Percentiles rank a stretch among this genome's conserved stretches.
phyloP scores from a whole-genome alignment of 176 grass and related monocot species.

The barley (Hordeum vulgare) region MorexV3_pseudomolecules_assembly NC_058522.1:36657749-36658248 shows the following conservation, averaged over 20 bases:
- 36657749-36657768: no score
- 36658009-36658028: not conserved
- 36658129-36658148: slow-evolving; percentile 21
- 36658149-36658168: not conserved
- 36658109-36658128: slow-evolving; percentile 2
- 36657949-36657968: not conserved
- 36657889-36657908: no score
- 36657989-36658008: not conserved
- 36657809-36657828: not conserved
- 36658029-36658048: not conserved
- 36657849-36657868: no score
- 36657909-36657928: no score
- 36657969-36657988: not conserved
- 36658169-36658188: slow-evolving; percentile 6
- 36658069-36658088: not conserved
- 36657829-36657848: no score
- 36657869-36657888: no score
- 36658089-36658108: not conserved
- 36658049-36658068: not conserved
- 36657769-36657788: not conserved
- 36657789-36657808: not conserved
- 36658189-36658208: not conserved
- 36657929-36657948: not conserved
- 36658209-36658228: not conserved
- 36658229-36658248: not conserved